These are phyloP conservation scores for Oidiodendron maius DNA, from an alignment of 495 filamentous ascomycete genomes.

Conservation along the genomic window DNA sequence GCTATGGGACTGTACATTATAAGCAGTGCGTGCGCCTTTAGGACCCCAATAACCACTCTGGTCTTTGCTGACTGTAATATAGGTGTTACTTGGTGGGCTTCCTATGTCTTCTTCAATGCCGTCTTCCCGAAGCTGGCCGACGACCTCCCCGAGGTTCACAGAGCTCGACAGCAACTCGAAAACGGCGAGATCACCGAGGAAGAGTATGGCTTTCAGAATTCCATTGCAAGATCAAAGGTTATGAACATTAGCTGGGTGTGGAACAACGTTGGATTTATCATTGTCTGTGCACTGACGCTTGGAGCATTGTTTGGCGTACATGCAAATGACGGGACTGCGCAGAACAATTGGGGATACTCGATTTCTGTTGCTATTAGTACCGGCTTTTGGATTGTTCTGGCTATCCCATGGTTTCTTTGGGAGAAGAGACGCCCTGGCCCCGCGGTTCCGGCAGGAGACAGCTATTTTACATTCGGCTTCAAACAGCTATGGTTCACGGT, in stretches of 20 bases:
- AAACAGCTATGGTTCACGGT: constrained; percentile 18
- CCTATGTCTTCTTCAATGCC: constrained; percentile 23
- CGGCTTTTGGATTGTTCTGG: constrained; percentile 21
- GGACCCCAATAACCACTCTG: background rate
- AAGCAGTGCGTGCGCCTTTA: constrained; percentile 14
- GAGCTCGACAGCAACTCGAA: constrained; percentile 9
- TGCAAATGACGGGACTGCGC: constrained; percentile 14
- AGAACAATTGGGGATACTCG: constrained; percentile 24
- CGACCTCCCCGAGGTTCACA: constrained; percentile 17
- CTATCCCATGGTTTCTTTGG: constrained; percentile 23
- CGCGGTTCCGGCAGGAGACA: constrained; percentile 15
- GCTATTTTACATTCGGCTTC: constrained; percentile 21
- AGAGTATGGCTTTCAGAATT: constrained; percentile 15
- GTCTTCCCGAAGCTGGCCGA: constrained; percentile 21
- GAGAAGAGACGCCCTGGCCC: constrained; percentile 22
- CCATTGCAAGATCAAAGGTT: constrained; percentile 19
- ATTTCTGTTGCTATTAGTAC: constrained; percentile 20
- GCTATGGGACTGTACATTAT: constrained; percentile 23
- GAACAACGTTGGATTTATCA: constrained; percentile 21
- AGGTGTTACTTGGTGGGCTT: constrained; percentile 23
- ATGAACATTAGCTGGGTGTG: constrained; percentile 18
- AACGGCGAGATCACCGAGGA: constrained; percentile 14
- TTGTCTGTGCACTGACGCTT: constrained; percentile 18
- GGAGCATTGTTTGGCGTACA: constrained; percentile 16
- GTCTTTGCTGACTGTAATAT: background rate